Evolutionary conservation across 805 yeast species (phyloP), one percentile per base, ranked within the genome.

Genomic region (Cyberlindnera xishuangbannaensis): DNA sequence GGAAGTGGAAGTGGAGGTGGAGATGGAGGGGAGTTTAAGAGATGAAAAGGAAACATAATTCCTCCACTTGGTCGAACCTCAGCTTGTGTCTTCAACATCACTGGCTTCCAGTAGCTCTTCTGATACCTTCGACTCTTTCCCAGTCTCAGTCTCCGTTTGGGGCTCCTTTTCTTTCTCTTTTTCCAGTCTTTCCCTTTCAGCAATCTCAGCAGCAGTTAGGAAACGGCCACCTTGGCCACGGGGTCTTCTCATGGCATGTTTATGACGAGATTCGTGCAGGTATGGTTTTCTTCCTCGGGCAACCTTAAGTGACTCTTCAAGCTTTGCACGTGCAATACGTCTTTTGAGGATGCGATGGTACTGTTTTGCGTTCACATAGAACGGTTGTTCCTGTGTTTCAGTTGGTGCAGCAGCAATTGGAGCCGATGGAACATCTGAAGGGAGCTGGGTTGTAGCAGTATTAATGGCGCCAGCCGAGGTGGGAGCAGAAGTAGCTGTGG

Each of bases 171-270:
- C 51, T 32, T 50, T 32, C 27, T 32, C 41, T 26, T 33, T 45
- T 46, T 53, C 66, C 39, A 55, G 54, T 33, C 66, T 53, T 31
- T 77, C 82, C 36, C 71, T 61, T 41, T 71, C 80, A 10, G 74
- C 79, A 28, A 73, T 81, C 43, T 75, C 84, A 9, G 95, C 95
- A 11, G 97, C 96, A 1, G 99, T 92, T 39, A 92, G 62, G 47
- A 92, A 92, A 40, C 99, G 69, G 6, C 99, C 99, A 20, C 98
- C 98, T 62, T 92, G 97, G 18, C 99, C 99, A 48, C 99, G 76
- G 12, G 98, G 97, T 56, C 99, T 74, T 55, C 97, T 73, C 98
- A 92, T 92, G 3, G 99, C 99, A 58, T 92, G 99, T 56, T 92
- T 90, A 58, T 92, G 99, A 50, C 99, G 72, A 14, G 96, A 85